These are phyloP conservation scores for Harringtonia lauricola DNA, from an alignment of 2,329 filamentous ascomycete genomes.

Conservation along the genomic window DNA sequence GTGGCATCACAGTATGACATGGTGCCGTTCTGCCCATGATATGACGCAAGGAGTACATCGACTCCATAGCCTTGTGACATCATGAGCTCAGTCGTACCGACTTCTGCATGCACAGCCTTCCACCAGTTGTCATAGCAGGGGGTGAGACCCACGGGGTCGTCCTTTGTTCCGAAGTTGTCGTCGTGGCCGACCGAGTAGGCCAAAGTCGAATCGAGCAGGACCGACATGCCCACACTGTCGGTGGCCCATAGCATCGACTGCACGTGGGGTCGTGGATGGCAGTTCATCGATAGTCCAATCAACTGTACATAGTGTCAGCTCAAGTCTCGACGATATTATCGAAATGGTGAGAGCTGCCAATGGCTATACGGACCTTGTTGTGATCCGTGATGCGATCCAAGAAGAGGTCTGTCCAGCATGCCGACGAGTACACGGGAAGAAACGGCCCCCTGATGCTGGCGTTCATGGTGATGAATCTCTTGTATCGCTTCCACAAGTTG, in stretches of 20 bases:
- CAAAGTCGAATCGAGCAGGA: constrained; percentile 20
- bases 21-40: constrained; percentile 10
- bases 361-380: constrained; percentile 15
- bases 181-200: constrained; percentile 10
- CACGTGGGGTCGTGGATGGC: constrained; percentile 21
- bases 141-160: constrained; percentile 17
- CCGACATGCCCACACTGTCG: constrained; percentile 23
- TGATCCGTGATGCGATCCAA: constrained; percentile 18
- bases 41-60: constrained; percentile 21
- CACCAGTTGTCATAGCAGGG: constrained; percentile 18
- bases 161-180: constrained; percentile 13
- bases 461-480: constrained; percentile 24
- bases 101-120: constrained; percentile 20
- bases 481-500: constrained; percentile 22
- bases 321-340: too few species aligned
- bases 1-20: constrained; percentile 16
- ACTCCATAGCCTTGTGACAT: constrained; percentile 20
- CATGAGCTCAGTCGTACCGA: constrained; percentile 19
- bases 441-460: constrained; percentile 25
- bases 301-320: constrained; percentile 9
- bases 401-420: constrained; percentile 26
- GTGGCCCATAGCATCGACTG: constrained; percentile 28
- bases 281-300: constrained; percentile 25
- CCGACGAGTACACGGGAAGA: constrained; percentile 20
- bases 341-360: too few species aligned